Conservation (phyloP, 305 asterid genomes). For the Fraxinus greggii region DNA sequence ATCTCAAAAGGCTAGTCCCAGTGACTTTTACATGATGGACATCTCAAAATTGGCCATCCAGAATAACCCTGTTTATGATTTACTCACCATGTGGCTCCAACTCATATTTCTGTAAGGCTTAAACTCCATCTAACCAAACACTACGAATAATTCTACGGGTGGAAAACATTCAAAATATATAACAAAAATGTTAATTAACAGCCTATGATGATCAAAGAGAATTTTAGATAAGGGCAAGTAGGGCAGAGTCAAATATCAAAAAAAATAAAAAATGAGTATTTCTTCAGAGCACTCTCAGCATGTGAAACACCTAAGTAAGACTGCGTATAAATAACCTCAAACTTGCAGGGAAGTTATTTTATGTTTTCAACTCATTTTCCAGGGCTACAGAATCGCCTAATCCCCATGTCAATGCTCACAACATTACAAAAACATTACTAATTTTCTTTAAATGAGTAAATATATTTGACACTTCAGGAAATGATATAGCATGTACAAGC, state of each 20-base stretch:
- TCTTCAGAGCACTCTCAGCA: conserved; percentile 13
- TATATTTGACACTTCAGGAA: neutral
- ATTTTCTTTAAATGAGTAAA: neutral
- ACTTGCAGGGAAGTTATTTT: neutral
- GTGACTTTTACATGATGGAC: neutral
- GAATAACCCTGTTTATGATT: neutral
- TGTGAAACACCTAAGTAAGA: conserved; percentile 1
- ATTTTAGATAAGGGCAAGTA: neutral
- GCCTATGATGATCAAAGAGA: conserved; percentile 9
- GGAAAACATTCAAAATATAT: neutral
- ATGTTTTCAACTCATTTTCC: neutral
- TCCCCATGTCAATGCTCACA: neutral
- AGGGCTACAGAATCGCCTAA: neutral
- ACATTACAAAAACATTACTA: neutral
- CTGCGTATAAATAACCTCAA: neutral
- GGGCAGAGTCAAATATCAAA: neutral
- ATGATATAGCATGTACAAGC: neutral
- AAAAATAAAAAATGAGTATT: neutral
- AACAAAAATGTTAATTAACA: conserved; percentile 3
- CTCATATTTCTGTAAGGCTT: neutral
- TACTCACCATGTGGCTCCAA: neutral
- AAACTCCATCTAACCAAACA: neutral
- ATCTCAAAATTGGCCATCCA: neutral
- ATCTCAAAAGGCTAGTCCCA: conserved; percentile 8
- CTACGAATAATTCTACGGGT: neutral